Evolutionary conservation across 345 rosid species (phyloP).

Genomic region (Jatropha curcas): DNA sequence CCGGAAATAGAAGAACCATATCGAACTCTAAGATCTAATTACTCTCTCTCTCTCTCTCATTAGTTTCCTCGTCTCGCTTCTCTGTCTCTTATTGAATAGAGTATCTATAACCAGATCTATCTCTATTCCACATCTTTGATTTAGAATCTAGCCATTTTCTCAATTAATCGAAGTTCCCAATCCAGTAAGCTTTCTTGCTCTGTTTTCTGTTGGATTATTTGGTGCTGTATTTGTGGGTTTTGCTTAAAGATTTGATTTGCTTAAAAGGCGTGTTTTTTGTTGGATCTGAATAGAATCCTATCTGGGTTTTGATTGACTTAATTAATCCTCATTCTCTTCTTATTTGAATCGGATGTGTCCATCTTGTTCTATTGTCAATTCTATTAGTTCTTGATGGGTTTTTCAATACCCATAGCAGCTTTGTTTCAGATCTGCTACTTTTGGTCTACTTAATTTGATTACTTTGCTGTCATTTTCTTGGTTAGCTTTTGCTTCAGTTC

Average conservation of each 20-base stretch:
- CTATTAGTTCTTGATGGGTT: neutral
- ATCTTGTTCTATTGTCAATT: neutral
- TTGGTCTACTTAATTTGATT: neutral
- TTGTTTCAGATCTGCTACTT: slow-evolving; percentile 11
- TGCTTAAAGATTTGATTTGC: too few species aligned
- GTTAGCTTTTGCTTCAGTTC: neutral
- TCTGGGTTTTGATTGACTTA: slow-evolving; percentile 3
- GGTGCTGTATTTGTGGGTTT: neutral
- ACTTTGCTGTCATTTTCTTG: neutral
- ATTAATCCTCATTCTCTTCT: neutral
- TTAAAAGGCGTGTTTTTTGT: neutral
- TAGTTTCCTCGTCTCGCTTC: neutral
- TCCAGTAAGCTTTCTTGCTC: slow-evolving; percentile 1
- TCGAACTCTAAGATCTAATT: neutral
- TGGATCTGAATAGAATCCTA: slow-evolving; percentile 10
- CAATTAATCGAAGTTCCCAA: neutral
- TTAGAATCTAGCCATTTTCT: neutral
- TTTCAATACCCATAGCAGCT: neutral
- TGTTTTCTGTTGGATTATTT: neutral
- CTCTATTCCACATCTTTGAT: neutral
- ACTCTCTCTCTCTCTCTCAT: neutral
- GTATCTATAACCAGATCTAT: neutral
- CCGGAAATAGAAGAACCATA: neutral
- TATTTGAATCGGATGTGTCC: neutral
- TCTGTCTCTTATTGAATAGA: neutral